Evolutionary conservation across 2,329 filamentous ascomycete genomes (phyloP), one percentile per base, ranked within the genome.

Genomic region (Ceratocystis huliohia): DNA sequence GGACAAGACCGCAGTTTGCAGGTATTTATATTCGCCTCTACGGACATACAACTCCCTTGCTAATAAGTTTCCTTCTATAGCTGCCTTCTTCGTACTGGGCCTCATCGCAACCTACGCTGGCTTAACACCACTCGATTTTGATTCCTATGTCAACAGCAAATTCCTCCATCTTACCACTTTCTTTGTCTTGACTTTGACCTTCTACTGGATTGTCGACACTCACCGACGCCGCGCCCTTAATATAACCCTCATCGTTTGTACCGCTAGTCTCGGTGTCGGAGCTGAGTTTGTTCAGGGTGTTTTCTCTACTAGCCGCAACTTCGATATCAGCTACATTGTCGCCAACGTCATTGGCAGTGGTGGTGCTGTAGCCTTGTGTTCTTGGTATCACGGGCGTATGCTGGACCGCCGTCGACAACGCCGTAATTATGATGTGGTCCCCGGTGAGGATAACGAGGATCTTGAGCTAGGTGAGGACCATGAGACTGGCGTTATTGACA

Each of bases 121-220:
- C 70, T 87, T 97, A 66, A 86, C 89, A 41, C 78, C 81, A 48
- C 74, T 85, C 65, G 81, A 85, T 70, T 72, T 84, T 70, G 77
- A 77, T 69, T 71, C 76, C 69, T 75, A 81, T 72, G 82, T 93
- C 74, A 91, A 95, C 79, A 92, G 96, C 82, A 97, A 99, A 77
- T 79, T 88, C 72, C 82, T 97, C 33, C 94, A 97, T 76, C 82
- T 89, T 71, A 69, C 91, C 67, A 92, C 89, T 72, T 97, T 99
- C 80, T 96, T 97, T 81, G 74, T 90, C 70, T 82, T 99, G 65
- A 96, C 93, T 17, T 76, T 89, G 70, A 78, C 83, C 71, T 97
- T 97, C 81, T 99, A 99, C 84, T 99, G 94, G 91, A 89, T 96
- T 74, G 78, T 96, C 72, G 94, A 99, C 75, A 95, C 91, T 64